Evolutionary conservation across 177 flowering plant species (phyloP).

Genomic region (Vitis hybrid): DNA sequence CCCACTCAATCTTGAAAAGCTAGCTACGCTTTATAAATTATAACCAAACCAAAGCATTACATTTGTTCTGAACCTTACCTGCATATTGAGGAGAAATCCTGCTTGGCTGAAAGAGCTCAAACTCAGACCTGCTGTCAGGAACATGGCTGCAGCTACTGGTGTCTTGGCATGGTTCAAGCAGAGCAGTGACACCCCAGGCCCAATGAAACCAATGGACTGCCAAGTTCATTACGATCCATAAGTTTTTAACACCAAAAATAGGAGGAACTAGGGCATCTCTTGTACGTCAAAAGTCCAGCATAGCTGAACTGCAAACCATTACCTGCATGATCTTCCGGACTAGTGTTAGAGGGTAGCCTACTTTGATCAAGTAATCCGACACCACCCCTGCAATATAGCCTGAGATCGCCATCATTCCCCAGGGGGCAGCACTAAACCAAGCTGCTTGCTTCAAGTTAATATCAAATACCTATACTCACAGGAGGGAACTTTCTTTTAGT

Average conservation of each 20-base stretch:
- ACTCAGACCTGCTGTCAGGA: conserved; percentile 78
- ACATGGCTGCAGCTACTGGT: conserved; percentile 58
- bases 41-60: no score
- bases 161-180: conserved; percentile 78
- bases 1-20: not conserved
- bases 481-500: not conserved
- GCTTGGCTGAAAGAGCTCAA: conserved; percentile 97
- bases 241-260: not conserved
- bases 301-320: not conserved
- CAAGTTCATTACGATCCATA: conserved; percentile 2
- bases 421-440: conserved; percentile 98
- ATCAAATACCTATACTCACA: conserved; percentile 56
- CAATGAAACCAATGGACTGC: conserved; percentile 96
- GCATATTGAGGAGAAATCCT: conserved; percentile 92
- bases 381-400: conserved; percentile 74
- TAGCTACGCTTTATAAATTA: not conserved
- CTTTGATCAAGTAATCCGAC: conserved; percentile 70
- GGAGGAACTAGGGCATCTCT: not conserved
- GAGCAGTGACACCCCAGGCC: conserved; percentile 80
- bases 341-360: conserved; percentile 69
- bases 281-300: no score
- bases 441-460: conserved; percentile 96
- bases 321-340: conserved; percentile 99
- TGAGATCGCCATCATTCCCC: conserved; percentile 93
- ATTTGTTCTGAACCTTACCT: conserved; percentile 43